Base-by-base conservation (phyloP, 108 stramenopile species). In the Skeletonema tropicum region DNA sequence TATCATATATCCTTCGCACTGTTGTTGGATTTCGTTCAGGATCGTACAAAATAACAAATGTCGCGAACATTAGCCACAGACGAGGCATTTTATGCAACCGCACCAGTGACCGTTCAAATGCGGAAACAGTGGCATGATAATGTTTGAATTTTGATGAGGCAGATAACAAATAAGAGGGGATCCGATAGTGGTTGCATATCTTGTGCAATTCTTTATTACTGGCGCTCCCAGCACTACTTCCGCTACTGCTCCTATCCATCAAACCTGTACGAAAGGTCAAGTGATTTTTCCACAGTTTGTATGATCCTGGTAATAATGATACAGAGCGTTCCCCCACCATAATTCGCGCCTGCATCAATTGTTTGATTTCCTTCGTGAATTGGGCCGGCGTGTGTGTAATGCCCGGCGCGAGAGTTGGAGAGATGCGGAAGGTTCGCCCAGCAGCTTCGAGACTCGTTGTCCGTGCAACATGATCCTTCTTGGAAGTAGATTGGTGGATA, bases 261-360 rank as follows among this genome's bases (percentile, higher is more conserved):
- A 77, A 38, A 3, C 38, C 49, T 1, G 60, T 26, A 17, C 63
- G 46, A 70, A 91, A 94, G 38, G 81, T 67, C 79, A 97, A 87
- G 75, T 98, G 97, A 36, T 75, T 64, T 49, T 84, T 86, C 99
- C 99, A 99, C 33, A 99, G 78, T 83, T 99, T 99, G 92, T 98
- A 99, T 62, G 87, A 89, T 46, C 97, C 87, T 12, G 99, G 98
- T 31, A 99, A 74, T 13, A 90, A 68, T 35, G 82, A 68, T 14
- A 99, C 77, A 2, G 98, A 91, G 15, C 98, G 83, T 77, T 96
- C 93, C 0, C 82, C 88, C 26, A 92, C 71, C 29, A 76, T 13
- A 1, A 75, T 77, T 17, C 83, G 38, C 13, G 75, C 74, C 5
- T 45, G 19, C 0, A 35, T n/a, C 63, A 84, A 38, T 3, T 64